Evolutionary conservation across 768 basidiomycete genomes (phyloP), one percentile per base, ranked within the genome.

Genomic region (Xanthoconium purpureum): DNA sequence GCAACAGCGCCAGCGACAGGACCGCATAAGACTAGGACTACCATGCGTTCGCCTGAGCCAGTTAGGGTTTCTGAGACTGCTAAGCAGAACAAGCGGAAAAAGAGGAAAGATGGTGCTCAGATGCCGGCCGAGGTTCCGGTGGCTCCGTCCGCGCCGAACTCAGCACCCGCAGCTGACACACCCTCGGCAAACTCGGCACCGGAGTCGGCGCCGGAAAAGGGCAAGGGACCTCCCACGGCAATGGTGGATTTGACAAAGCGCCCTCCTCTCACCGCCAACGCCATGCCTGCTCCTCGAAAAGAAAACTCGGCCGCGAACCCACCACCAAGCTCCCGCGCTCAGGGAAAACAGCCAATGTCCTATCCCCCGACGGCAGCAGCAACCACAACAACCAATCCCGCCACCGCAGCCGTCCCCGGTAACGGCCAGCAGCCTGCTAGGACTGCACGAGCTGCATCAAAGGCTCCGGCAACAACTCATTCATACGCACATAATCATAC

Each of bases 321-420:
- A 32, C 82, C 80, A 39, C 91, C 88, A 36, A 87, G 84, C 57
- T 89, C 90, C 50, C 83, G 93, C 15, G 91, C 92, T 24, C 90
- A 90, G 61, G 93, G 93, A 63, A 96, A 96, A 78, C 90, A 92
- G 66, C 93, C 92, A 33, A 94, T 94, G 92, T 79, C 86, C 3
- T 93, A 93, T 68, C 59, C 57, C 12, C 72, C 63, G 0, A 32
- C 70, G 2, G 47, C 66, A 6, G 28, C 64, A 12, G 44, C 66
- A 6, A 48, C 73, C 46, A 51, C 69, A 8, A 57, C 69, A 36
- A 51, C 71, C 52, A 61, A 71, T 71, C 72, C 76, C 72, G 64
- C 78, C 77, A 65, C 62, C 38, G 45, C 60, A 14, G 55, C 63
- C 15, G 56, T 64, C 17, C 59, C 65, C 30, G 64, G 57, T 46